Evolutionary conservation across 2,329 filamentous ascomycete genomes (phyloP).

Genomic region (Myriosclerotinia scirpicola): DNA sequence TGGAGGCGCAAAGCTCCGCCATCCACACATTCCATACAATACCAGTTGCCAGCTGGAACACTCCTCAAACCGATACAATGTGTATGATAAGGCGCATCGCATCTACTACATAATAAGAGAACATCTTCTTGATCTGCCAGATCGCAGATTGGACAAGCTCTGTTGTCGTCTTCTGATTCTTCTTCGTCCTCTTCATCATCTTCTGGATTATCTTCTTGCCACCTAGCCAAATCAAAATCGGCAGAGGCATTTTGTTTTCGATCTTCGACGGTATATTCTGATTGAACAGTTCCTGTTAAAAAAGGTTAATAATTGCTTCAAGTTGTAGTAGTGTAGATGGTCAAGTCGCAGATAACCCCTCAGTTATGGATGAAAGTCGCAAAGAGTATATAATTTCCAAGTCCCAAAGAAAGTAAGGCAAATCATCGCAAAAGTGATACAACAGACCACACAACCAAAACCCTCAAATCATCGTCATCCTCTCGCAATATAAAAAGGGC

Average conservation of each 20-base stretch:
- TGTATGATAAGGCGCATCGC: constrained; percentile 86
- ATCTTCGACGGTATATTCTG: constrained; percentile 68
- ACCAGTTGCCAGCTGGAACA: constrained; percentile 80
- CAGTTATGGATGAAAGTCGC: not conserved
- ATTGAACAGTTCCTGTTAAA: constrained; percentile 53
- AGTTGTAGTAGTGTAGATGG: not conserved
- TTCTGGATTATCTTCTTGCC: constrained; percentile 71
- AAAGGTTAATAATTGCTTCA: constrained; percentile 27
- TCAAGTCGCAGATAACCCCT: not conserved
- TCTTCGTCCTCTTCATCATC: constrained; percentile 61
- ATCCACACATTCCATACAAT: constrained; percentile 77
- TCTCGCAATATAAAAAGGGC: not conserved
- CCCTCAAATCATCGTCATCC: too few relatives aligned
- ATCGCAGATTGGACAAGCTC: constrained; percentile 83
- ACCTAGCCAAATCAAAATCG: constrained; percentile 78
- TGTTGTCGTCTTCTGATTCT: constrained; percentile 38
- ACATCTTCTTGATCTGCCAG: constrained; percentile 78
- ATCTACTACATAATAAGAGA: constrained; percentile 86
- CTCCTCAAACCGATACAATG: constrained; percentile 82
- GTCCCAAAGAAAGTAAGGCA: not conserved
- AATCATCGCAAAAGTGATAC: not conserved
- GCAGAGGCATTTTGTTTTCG: constrained; percentile 74
- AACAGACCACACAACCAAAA: not conserved
- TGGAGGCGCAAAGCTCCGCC: not conserved
- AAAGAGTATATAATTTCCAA: not conserved